phyloP scores from a whole-genome alignment of 345 rosid genomes.

The Garcia nutans region DNA sequence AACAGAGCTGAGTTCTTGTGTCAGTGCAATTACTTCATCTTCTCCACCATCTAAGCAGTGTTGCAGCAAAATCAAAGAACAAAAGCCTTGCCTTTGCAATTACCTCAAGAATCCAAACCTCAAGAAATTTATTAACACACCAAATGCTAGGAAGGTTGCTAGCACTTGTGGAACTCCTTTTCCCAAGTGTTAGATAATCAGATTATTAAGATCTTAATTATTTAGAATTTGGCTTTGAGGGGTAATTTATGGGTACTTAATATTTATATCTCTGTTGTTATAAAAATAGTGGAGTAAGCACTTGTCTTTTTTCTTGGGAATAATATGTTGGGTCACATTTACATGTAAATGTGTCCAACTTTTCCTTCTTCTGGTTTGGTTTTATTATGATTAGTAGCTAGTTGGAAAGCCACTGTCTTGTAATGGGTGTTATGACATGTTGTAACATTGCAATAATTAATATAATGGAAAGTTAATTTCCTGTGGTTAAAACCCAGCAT shows the following conservation, averaged over 20 bases:
- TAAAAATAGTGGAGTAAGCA: not conserved
- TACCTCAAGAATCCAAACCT: slow-evolving; percentile 76
- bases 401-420: not conserved
- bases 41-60: slow-evolving; percentile 65
- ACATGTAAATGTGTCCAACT: not conserved
- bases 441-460: no score
- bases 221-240: not conserved
- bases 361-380: not conserved
- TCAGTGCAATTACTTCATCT: slow-evolving; percentile 63
- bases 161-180: slow-evolving; percentile 76
- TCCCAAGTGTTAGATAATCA: slow-evolving; percentile 64
- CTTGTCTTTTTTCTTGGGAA: not conserved
- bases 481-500: not conserved
- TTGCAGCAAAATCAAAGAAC: slow-evolving; percentile 77
- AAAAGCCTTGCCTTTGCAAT: slow-evolving; percentile 87
- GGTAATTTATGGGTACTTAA: not conserved
- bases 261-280: no score
- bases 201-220: no score
- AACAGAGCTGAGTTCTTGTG: slow-evolving; percentile 79
- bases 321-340: not conserved
- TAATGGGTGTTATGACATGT: not conserved
- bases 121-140: slow-evolving; percentile 63
- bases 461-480: not conserved
- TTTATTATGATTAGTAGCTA: not conserved
- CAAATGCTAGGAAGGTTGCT: slow-evolving; percentile 89